These are phyloP conservation scores for Erodium texanum DNA, from an alignment of 441 rosid species.

Conservation along the genomic window DNA sequence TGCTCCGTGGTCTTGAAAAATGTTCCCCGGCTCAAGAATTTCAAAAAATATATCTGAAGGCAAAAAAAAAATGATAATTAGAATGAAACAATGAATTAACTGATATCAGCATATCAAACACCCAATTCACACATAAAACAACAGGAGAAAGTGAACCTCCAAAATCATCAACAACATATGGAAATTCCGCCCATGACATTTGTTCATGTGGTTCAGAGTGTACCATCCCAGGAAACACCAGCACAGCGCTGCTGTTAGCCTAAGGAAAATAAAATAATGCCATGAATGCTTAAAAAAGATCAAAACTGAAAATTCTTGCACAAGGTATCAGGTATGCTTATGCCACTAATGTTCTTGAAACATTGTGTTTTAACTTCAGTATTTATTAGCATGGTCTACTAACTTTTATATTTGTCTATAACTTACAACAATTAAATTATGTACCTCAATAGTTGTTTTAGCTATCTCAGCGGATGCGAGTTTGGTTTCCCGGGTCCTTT, in stretches of 20 bases:
- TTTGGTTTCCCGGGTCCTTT: slow-evolving; percentile 51
- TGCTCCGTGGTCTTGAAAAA: slow-evolving; percentile 74
- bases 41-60: slow-evolving; percentile 71
- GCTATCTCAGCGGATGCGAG: slow-evolving; percentile 70
- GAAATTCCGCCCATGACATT: slow-evolving; percentile 73
- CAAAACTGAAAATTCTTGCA: neutral
- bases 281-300: slow-evolving; percentile 8
- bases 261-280: slow-evolving; percentile 24
- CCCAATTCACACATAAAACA: neutral
- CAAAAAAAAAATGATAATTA: slow-evolving; percentile 1
- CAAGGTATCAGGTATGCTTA: neutral
- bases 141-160: slow-evolving; percentile 51
- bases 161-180: slow-evolving; percentile 72
- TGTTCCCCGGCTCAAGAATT: slow-evolving; percentile 59
- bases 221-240: slow-evolving; percentile 72
- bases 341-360: neutral
- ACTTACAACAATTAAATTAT: slow-evolving; percentile 5
- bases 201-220: slow-evolving; percentile 83
- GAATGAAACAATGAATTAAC: slow-evolving; percentile 11
- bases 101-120: slow-evolving; percentile 11
- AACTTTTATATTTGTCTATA: slow-evolving; percentile 7
- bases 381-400: neutral
- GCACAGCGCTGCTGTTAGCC: slow-evolving; percentile 64
- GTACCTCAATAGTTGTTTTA: slow-evolving; percentile 77
- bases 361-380: neutral